A percentile compares a stretch with the other conserved stretches of the same genome.
These are phyloP conservation scores for Plasmodiophora brassicae DNA, from an alignment of 208 protist species.

Conservation along the genomic window DNA sequence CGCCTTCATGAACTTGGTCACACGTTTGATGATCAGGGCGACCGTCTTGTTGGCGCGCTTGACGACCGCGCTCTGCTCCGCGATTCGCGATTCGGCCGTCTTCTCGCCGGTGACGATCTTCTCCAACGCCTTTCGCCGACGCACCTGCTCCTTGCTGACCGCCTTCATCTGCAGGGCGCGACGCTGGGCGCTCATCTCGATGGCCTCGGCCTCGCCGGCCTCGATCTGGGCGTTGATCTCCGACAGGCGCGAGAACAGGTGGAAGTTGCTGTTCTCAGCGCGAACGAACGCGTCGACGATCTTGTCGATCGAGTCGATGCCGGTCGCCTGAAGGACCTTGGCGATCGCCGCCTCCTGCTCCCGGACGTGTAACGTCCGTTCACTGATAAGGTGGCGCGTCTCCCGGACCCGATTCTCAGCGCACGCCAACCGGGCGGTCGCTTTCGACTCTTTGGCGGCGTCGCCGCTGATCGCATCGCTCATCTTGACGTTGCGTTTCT, in stretches of 20 bases:
- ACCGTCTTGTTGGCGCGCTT: background rate
- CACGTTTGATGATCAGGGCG: background rate
- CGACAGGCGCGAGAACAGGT: background rate
- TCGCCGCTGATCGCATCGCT: background rate
- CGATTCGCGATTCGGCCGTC: background rate
- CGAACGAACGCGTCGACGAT: background rate
- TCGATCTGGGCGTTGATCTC: background rate
- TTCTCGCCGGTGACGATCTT: background rate
- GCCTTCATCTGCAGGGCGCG: background rate
- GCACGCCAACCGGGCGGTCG: background rate
- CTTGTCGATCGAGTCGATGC: background rate
- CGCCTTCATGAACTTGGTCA: background rate
- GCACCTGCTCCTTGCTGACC: background rate
- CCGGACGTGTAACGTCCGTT: background rate
- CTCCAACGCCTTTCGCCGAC: background rate
- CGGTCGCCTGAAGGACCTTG: background rate
- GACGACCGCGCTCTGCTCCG: background rate
- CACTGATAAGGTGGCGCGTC: background rate
- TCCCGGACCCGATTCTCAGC: background rate
- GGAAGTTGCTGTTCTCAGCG: background rate
- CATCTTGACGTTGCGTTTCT: background rate
- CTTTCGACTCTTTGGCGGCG: background rate
- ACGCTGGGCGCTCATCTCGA: background rate
- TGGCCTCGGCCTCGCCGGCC: background rate
- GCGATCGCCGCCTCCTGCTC: background rate